phyloP scores from a whole-genome alignment of 805 yeast genomes.

The Metschnikowia noctiluminum region DNA sequence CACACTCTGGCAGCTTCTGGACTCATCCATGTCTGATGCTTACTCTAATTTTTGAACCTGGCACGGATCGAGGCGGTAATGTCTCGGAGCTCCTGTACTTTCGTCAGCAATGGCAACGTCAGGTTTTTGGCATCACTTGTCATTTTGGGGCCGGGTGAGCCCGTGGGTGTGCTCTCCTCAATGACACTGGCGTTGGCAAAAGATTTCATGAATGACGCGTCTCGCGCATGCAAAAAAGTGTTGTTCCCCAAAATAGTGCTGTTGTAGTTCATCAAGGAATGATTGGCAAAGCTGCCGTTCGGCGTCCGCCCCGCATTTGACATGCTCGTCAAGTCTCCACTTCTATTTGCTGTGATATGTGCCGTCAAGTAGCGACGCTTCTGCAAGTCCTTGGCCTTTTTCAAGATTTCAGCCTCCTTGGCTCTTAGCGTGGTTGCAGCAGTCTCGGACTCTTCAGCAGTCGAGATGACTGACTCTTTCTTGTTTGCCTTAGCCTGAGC shows the following conservation, averaged over 20 bases:
- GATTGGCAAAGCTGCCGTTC: conserved; percentile 14
- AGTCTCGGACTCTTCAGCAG: not conserved
- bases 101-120: conserved; percentile 17
- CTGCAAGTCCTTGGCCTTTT: conserved; percentile 27
- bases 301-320: conserved; percentile 12
- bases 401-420: conserved; percentile 24
- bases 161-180: conserved; percentile 37
- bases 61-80: conserved; percentile 27
- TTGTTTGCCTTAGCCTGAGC: not conserved
- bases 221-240: conserved; percentile 9
- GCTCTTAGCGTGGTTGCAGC: conserved; percentile 3
- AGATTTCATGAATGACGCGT: conserved; percentile 30
- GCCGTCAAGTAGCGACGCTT: conserved; percentile 32
- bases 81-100: conserved; percentile 23
- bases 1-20: not conserved
- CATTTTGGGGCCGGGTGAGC: conserved; percentile 23
- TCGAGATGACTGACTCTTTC: not conserved
- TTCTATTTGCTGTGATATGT: conserved; percentile 20
- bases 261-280: conserved; percentile 15
- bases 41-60: conserved; percentile 18
- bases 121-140: conserved; percentile 1
- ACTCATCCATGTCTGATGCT: not conserved
- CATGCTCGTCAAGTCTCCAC: conserved; percentile 14
- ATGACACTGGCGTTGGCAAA: conserved; percentile 29
- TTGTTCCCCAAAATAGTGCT: conserved; percentile 16